Evolutionary conservation across 495 filamentous ascomycete species (phyloP).

Genomic region (Aspergillus campestris): DNA sequence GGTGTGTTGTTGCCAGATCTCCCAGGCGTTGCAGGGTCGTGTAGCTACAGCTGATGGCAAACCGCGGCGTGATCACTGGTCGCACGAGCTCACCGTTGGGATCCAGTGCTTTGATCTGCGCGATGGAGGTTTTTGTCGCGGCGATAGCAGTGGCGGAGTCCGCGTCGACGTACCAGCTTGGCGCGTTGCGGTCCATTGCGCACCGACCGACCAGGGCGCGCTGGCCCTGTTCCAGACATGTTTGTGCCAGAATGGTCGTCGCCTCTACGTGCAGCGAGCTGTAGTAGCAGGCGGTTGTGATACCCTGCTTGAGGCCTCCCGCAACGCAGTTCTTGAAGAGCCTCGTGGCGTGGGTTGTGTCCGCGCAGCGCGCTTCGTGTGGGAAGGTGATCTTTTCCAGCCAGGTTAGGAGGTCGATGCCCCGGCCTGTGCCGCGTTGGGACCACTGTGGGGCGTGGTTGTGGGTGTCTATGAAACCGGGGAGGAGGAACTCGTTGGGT

Average conservation of each 20-base stretch:
- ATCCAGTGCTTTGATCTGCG: conserved; percentile 26
- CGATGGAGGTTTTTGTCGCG: conserved; percentile 46
- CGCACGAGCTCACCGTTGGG: conserved; percentile 31
- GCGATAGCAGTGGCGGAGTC: conserved; percentile 38
- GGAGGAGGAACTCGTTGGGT: conserved; percentile 47
- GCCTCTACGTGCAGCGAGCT: conserved; percentile 50
- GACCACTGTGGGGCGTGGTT: conserved; percentile 59
- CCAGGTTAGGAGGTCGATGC: conserved; percentile 53
- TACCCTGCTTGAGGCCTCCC: conserved; percentile 52
- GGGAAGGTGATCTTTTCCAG: conserved; percentile 53
- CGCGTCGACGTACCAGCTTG: conserved; percentile 49
- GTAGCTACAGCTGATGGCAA: conserved; percentile 50
- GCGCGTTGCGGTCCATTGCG: conserved; percentile 55
- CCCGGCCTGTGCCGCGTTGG: conserved; percentile 50
- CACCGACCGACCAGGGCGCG: conserved; percentile 59
- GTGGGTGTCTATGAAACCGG: conserved; percentile 58
- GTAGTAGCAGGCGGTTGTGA: conserved; percentile 61
- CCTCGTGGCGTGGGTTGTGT: conserved; percentile 41
- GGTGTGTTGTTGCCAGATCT: conserved; percentile 37
- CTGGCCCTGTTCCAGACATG: conserved; percentile 49
- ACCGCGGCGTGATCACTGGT: conserved; percentile 55
- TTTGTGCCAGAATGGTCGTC: conserved; percentile 50
- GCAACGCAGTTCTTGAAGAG: conserved; percentile 47
- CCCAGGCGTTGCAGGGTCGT: conserved; percentile 47
- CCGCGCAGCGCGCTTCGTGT: conserved; percentile 49